Evolutionary conservation across 75 land plant species (phyloP).

Genomic region (Ceratopteris richardii): DNA sequence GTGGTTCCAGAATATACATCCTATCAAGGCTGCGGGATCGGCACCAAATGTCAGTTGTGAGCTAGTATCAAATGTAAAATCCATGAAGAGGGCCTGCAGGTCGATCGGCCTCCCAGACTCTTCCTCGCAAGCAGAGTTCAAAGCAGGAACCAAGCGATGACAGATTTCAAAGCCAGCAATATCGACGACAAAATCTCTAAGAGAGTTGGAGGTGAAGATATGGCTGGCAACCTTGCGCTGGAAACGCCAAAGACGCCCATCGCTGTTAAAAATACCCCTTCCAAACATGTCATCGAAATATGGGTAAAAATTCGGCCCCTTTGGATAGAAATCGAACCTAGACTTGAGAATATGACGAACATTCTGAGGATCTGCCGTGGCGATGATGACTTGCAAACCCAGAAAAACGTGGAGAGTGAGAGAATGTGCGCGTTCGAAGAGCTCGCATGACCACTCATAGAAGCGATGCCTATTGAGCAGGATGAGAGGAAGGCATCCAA

Average conservation of each 20-base stretch:
- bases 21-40: slow-evolving; percentile 36
- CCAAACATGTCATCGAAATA: slow-evolving; percentile 51
- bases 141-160: slow-evolving; percentile 38
- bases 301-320: slow-evolving; percentile 38
- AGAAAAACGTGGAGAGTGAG: neutral
- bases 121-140: slow-evolving; percentile 33
- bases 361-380: slow-evolving; percentile 46
- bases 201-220: slow-evolving; percentile 37
- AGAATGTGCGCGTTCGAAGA: neutral
- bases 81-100: slow-evolving; percentile 30
- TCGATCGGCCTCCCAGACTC: slow-evolving; percentile 11
- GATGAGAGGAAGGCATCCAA: neutral
- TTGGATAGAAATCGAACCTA: slow-evolving; percentile 43
- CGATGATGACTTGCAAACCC: slow-evolving; percentile 2
- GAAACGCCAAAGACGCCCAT: slow-evolving; percentile 41
- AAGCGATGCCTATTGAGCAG: slow-evolving; percentile 1
- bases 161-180: slow-evolving; percentile 11
- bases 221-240: slow-evolving; percentile 56
- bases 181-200: slow-evolving; percentile 13
- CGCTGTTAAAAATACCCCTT: slow-evolving; percentile 56
- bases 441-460: neutral
- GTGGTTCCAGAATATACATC: no score
- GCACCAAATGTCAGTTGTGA: slow-evolving; percentile 48
- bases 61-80: slow-evolving; percentile 58
- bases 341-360: slow-evolving; percentile 57